Base-by-base conservation (phyloP, 495 filamentous ascomycete genomes). In the Penicillium antarcticum region DNA sequence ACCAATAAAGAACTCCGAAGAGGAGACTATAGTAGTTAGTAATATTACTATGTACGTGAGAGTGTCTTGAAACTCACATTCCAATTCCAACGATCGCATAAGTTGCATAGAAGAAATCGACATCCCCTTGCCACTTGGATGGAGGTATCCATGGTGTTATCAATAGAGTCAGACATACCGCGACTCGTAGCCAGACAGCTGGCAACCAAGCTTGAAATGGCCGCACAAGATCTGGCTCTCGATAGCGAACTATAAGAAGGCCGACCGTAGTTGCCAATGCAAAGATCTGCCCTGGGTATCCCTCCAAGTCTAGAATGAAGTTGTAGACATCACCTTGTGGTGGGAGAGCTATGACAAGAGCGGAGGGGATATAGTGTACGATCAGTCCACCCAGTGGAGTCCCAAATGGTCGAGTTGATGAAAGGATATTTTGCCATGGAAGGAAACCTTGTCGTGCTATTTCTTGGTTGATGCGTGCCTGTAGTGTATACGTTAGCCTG, bases 241-340 rank as follows among this genome's bases (percentile, higher is more conserved):
- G 76, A 51, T 72, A 77, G 9, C 87, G 79, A 5, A 90, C 72
- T 60, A 81, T 73, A 7, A 90, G 56, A 2, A 89, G 61, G 0
- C 87, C 86, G 19, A 84, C 51, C 0, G 80, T 78, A 0, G 78
- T 68, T 0, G 84, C 84, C 6, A 90, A 62, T 0, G 74, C 74
- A 38, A 82, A 80, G 46, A 88, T 70, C 45, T 85, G 80, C 0
- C 71, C 80, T 0, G 86, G 83, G 56, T 91, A 91, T 3, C 80
- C 85, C 56, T 87, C 85, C 2, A 88, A 83, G 33, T 88, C 83
- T 9, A 88, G 71, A 50, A 90, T 88, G 54, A 90, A 89, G 41
- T 81, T 84, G 61, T 88, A 90, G 5, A 85, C 81, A 40, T 85
- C 79, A n/a, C 75, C 70, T 36, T 80, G 77, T 3, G 85, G 82